Conservation (phyloP, 2,329 filamentous ascomycete genomes). For the Niveomyces coronatus region DNA sequence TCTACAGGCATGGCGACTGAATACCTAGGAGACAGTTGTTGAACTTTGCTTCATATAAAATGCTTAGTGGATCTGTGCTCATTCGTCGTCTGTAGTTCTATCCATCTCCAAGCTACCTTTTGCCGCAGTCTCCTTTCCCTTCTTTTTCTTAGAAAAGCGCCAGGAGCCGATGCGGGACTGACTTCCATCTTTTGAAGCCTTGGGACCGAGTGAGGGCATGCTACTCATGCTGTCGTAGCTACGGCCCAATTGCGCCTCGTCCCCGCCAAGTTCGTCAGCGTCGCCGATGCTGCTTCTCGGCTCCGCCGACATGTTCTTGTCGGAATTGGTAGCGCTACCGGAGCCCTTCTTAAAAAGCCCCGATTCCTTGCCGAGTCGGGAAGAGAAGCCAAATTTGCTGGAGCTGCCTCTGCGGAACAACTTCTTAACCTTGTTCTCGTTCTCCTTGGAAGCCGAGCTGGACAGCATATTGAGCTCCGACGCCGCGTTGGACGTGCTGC, state of each 20-base stretch:
- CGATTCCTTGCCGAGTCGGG: slow-evolving; percentile 43
- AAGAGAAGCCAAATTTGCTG: slow-evolving; percentile 54
- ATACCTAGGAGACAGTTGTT: no score
- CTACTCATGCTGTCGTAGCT: slow-evolving; percentile 47
- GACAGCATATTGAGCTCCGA: slow-evolving; percentile 39
- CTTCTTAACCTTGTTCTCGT: slow-evolving; percentile 48
- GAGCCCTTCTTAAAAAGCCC: slow-evolving; percentile 49
- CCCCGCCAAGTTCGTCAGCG: slow-evolving; percentile 41
- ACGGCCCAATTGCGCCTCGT: slow-evolving; percentile 33
- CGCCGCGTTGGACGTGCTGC: slow-evolving; percentile 43
- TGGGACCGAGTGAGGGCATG: slow-evolving; percentile 45
- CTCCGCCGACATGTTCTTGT: slow-evolving; percentile 44
- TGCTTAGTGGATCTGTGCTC: no score
- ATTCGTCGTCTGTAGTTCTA: slow-evolving; percentile 21
- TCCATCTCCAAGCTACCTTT: slow-evolving; percentile 45
- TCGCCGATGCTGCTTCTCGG: slow-evolving; percentile 48
- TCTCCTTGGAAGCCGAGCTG: slow-evolving; percentile 34
- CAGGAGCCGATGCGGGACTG: slow-evolving; percentile 41
- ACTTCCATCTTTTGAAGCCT: slow-evolving; percentile 34
- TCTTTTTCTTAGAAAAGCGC: slow-evolving; percentile 52
- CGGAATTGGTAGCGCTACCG: slow-evolving; percentile 46
- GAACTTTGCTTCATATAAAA: no score
- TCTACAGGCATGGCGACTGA: no score
- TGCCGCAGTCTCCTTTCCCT: slow-evolving; percentile 36
- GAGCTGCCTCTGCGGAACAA: slow-evolving; percentile 56